Base-by-base conservation (phyloP, 495 filamentous ascomycete species). In the Daldinia grandis region DNA sequence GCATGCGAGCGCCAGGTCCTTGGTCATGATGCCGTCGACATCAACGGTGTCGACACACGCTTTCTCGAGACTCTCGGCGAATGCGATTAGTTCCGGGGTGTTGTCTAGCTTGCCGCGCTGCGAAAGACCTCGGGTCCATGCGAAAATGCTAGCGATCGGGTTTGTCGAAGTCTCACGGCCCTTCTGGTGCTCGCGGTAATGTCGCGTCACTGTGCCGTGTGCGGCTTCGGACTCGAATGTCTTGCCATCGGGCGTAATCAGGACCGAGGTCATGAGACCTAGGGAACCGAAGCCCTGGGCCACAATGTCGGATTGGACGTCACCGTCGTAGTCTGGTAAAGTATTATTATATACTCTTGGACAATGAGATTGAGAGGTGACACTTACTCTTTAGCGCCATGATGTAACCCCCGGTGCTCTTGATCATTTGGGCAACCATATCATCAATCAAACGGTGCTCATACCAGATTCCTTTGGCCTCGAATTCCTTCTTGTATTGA, bases 351-450 rank as follows among this genome's bases (percentile, higher is more conserved):
- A 59, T 12, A 27, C 30, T 19, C 24, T 42, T 30, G 6, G 5
- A 17, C 31, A 8, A 24, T 57, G 3, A 6, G 15, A 25, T 49
- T n/a, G 17, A 19, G 50, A 55, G 3, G 44, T 42, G 58, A 27
- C 33, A 83, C 90, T 77, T 78, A 94, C 92, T 99, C 89, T 99
- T 99, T 76, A 99, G 86, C 65, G 95, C 95, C 87, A 99, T 99
- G 79, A 98, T 87, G 81, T 92, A 97, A 64, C 95, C 95, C 66
- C 95, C 93, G 74, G 90, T 89, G 81, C 89, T 92, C 89, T 99
- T 99, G 86, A 99, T 92, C 95, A 99, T 99, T 87, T 99, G 95
- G 54, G 95, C 95, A 62, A 99, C 95, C 95, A 99, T 99, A 83
- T 99, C 95, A 83, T 99, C 95, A 76, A 99, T 98, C 37, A 99